phyloP scores from a whole-genome alignment of 768 basidiomycete species.

The Tulasnella sp. region DNA sequence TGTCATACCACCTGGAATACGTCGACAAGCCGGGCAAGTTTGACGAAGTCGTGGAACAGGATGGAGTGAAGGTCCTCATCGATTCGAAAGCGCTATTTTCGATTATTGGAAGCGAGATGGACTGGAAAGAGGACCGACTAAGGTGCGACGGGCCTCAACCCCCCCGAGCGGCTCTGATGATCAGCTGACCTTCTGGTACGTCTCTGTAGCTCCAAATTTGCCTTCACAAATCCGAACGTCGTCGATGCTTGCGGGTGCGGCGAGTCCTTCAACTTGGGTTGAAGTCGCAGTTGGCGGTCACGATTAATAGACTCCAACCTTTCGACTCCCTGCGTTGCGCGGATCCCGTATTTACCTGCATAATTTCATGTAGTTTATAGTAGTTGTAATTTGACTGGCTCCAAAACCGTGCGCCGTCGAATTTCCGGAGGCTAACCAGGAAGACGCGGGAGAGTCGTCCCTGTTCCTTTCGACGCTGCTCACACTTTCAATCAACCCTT shows the following conservation, averaged over 20 bases:
- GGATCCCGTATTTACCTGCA: not conserved
- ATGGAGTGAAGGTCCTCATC: slow-evolving; percentile 88
- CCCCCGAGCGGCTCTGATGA: not conserved
- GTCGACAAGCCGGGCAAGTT: slow-evolving; percentile 85
- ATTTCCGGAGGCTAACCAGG: not conserved
- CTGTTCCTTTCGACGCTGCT: not conserved
- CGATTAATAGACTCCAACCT: not conserved
- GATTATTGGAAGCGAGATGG: slow-evolving; percentile 99
- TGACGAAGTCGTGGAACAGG: slow-evolving; percentile 95
- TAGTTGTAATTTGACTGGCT: not conserved
- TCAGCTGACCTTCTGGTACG: not conserved
- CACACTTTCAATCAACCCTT: not conserved
- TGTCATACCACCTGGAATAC: slow-evolving; percentile 83
- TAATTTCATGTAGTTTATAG: slow-evolving; percentile 4
- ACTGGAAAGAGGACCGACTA: slow-evolving; percentile 90
- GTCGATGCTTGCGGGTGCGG: slow-evolving; percentile 94
- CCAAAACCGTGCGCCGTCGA: not conserved
- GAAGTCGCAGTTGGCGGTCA: not conserved
- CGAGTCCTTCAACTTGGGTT: slow-evolving; percentile 63
- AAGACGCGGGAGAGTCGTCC: not conserved
- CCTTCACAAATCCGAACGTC: slow-evolving; percentile 88
- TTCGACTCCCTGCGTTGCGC: not conserved
- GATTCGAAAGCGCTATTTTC: slow-evolving; percentile 96
- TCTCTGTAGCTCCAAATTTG: slow-evolving; percentile 62
- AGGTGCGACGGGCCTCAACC: slow-evolving; percentile 54